These are phyloP conservation scores for Aspergillus persii DNA, from an alignment of 2,329 filamentous ascomycete genomes.

Conservation along the genomic window DNA sequence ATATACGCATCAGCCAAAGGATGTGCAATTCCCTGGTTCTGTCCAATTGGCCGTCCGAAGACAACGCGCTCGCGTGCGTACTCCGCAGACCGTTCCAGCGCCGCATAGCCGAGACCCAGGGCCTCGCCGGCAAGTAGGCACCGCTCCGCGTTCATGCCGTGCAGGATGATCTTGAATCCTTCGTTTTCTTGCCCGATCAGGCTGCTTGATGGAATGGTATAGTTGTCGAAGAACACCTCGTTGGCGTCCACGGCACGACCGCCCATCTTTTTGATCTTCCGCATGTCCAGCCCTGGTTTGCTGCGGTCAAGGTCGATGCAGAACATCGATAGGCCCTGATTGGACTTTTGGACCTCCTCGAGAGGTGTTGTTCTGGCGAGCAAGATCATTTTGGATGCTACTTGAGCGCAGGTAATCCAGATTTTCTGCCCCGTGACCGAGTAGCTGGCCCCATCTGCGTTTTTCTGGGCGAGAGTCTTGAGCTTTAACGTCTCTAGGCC, in stretches of 20 bases:
- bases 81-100: slow-evolving; percentile 58
- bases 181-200: slow-evolving; percentile 71
- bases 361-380: slow-evolving; percentile 72
- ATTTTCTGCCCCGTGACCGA: slow-evolving; percentile 76
- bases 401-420: slow-evolving; percentile 84
- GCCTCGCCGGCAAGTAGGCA: slow-evolving; percentile 77
- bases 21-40: slow-evolving; percentile 60
- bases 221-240: slow-evolving; percentile 83
- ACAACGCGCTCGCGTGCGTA: slow-evolving; percentile 66
- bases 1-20: slow-evolving; percentile 60
- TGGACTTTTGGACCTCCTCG: slow-evolving; percentile 66
- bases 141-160: slow-evolving; percentile 77
- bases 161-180: slow-evolving; percentile 75
- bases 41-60: slow-evolving; percentile 57
- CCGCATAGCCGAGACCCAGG: slow-evolving; percentile 74
- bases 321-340: slow-evolving; percentile 75
- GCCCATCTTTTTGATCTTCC: slow-evolving; percentile 81
- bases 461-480: slow-evolving; percentile 61
- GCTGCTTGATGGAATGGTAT: slow-evolving; percentile 61
- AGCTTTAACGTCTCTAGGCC: slow-evolving; percentile 75
- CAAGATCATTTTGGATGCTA: slow-evolving; percentile 79
- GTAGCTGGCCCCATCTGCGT: slow-evolving; percentile 56
- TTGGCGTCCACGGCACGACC: slow-evolving; percentile 79
- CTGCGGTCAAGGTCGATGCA: slow-evolving; percentile 71
- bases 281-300: slow-evolving; percentile 62